These are phyloP conservation scores for Lactifluus subvellereus DNA, from an alignment of 768 basidiomycete species.

Conservation along the genomic window DNA sequence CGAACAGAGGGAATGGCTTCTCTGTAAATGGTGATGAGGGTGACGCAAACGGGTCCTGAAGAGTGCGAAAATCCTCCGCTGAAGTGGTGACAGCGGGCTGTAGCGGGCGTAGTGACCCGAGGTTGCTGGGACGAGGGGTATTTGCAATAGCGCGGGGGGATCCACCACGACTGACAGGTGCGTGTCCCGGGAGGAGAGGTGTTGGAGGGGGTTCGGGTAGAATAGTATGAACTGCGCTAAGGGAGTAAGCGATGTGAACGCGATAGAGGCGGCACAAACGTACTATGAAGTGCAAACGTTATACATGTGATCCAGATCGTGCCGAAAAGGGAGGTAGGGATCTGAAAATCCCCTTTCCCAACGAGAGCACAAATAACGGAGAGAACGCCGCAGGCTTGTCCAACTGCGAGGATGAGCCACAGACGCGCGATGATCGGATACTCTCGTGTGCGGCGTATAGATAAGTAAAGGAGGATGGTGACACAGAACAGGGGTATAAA, in stretches of 20 bases:
- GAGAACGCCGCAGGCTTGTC: slow-evolving; percentile 14
- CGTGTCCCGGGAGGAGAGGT: not conserved
- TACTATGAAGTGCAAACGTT: slow-evolving; percentile 17
- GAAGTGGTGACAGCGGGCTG: not conserved
- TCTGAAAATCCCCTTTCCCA: slow-evolving; percentile 21
- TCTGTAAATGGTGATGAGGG: slow-evolving; percentile 10
- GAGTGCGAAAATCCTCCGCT: slow-evolving; percentile 14
- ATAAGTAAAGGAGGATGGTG: slow-evolving; percentile 16
- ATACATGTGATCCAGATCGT: slow-evolving; percentile 16
- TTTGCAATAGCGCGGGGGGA: not conserved
- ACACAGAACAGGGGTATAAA: slow-evolving; percentile 20
- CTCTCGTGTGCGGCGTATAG: slow-evolving; percentile 8
- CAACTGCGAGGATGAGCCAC: slow-evolving; percentile 18
- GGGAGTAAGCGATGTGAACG: slow-evolving; percentile 2
- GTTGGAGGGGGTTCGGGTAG: slow-evolving; percentile 9
- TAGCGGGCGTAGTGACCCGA: not conserved
- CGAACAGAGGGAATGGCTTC: slow-evolving; percentile 15
- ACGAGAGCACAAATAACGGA: slow-evolving; percentile 9
- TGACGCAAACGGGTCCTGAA: slow-evolving; percentile 19
- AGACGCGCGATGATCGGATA: slow-evolving; percentile 13
- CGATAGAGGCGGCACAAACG: slow-evolving; percentile 1
- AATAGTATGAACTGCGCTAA: slow-evolving; percentile 12
- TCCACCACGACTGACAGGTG: not conserved
- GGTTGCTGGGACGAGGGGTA: slow-evolving; percentile 13
- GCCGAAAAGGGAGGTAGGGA: slow-evolving; percentile 21